These are phyloP conservation scores for Saccharomycopsis hybrid DNA, from an alignment of 1,139 yeast species.

Conservation along the genomic window DNA sequence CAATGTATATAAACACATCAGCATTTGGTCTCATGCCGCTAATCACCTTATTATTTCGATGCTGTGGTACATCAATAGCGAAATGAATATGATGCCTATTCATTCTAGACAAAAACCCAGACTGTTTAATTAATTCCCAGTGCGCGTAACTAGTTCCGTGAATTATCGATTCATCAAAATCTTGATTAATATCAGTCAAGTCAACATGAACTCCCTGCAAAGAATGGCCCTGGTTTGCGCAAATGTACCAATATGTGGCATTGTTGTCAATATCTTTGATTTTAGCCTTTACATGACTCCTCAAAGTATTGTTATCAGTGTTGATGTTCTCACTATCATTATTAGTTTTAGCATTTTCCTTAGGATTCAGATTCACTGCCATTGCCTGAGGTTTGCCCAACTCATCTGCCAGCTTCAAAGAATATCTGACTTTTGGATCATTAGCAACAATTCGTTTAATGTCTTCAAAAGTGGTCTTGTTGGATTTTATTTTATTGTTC, in stretches of 20 bases:
- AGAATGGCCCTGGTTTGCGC: slow-evolving; percentile 95
- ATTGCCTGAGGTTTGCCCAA: not conserved
- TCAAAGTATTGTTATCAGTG: too few relatives aligned
- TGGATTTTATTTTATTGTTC: slow-evolving; percentile 54
- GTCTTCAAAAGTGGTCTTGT: slow-evolving; percentile 49
- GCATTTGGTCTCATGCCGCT: slow-evolving; percentile 70
- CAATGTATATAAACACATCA: slow-evolving; percentile 56
- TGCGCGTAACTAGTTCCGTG: slow-evolving; percentile 74
- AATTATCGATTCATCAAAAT: slow-evolving; percentile 44
- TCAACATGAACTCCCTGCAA: slow-evolving; percentile 44
- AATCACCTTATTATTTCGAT: slow-evolving; percentile 33
- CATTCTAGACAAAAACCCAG: slow-evolving; percentile 65
- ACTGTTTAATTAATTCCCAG: slow-evolving; percentile 40
- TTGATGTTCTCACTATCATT: slow-evolving; percentile 16
- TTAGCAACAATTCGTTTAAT: slow-evolving; percentile 51
- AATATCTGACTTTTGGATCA: slow-evolving; percentile 69
- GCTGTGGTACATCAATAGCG: slow-evolving; percentile 31
- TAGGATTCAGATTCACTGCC: not conserved
- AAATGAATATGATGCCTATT: slow-evolving; percentile 79
- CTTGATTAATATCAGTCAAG: slow-evolving; percentile 28
- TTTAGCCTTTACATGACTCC: too few relatives aligned
- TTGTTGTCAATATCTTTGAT: too few relatives aligned
- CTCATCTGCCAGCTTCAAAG: slow-evolving; percentile 29
- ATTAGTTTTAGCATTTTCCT: not conserved
- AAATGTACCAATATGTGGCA: slow-evolving; percentile 37